Evolutionary conservation across 1,284 basidiomycete species (phyloP).

Genomic region (Gomphus sp.): DNA sequence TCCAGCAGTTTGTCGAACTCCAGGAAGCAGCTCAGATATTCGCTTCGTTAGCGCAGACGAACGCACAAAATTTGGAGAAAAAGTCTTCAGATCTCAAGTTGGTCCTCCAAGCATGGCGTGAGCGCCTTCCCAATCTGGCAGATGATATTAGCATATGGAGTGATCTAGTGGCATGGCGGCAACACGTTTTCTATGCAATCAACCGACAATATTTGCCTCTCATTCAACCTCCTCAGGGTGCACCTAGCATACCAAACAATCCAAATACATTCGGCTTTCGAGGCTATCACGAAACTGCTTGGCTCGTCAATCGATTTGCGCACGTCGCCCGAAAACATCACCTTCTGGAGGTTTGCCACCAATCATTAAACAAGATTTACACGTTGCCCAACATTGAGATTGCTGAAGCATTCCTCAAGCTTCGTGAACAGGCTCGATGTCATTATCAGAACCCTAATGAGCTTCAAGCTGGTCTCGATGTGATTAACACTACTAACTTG

Average conservation of each 20-base stretch:
- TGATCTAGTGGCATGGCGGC: slow-evolving; percentile 96
- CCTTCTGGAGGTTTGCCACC: slow-evolving; percentile 93
- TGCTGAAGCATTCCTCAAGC: slow-evolving; percentile 97
- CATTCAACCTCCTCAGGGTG: slow-evolving; percentile 47
- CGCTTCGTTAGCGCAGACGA: slow-evolving; percentile 83
- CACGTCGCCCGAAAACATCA: slow-evolving; percentile 98
- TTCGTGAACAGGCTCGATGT: slow-evolving; percentile 98
- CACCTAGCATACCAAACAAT: slow-evolving; percentile 42
- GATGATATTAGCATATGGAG: slow-evolving; percentile 99
- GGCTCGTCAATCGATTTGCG: slow-evolving; percentile 99
- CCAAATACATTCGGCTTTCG: slow-evolving; percentile 89
- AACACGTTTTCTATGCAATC: slow-evolving; percentile 76
- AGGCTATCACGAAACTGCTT: slow-evolving; percentile 99
- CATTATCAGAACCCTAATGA: slow-evolving; percentile 96
- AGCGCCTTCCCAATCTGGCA: slow-evolving; percentile 90
- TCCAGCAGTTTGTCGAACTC: slow-evolving; percentile 98
- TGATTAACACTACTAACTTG: slow-evolving; percentile 99
- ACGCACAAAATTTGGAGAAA: slow-evolving; percentile 84
- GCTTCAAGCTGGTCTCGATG: slow-evolving; percentile 89
- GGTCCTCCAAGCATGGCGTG: slow-evolving; percentile 95
- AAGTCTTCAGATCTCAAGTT: slow-evolving; percentile 94
- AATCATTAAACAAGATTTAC: slow-evolving; percentile 94
- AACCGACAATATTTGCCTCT: slow-evolving; percentile 96
- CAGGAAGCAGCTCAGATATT: slow-evolving; percentile 97
- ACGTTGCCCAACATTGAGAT: slow-evolving; percentile 99